These are phyloP conservation scores for Talaromyces albobiverticillius DNA, from an alignment of 2,329 filamentous ascomycete genomes.

Conservation along the genomic window DNA sequence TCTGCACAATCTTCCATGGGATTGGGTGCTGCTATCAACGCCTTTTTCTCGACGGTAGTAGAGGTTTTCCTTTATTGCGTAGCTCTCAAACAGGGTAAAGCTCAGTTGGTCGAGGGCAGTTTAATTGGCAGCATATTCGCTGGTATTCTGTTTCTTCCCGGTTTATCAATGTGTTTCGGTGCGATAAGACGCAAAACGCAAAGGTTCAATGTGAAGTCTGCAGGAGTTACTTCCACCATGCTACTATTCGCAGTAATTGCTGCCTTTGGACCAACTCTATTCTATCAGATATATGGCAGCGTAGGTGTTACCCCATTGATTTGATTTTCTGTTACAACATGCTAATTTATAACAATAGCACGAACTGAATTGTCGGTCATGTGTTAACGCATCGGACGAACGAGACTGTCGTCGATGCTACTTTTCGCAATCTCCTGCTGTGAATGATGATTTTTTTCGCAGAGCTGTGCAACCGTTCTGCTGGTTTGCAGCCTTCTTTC, in stretches of 20 bases:
- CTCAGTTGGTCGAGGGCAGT: constrained; percentile 88
- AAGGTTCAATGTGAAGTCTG: constrained; percentile 93
- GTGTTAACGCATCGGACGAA: constrained; percentile 52
- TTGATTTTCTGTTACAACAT: not conserved
- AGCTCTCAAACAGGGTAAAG: constrained; percentile 87
- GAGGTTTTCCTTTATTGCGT: constrained; percentile 98
- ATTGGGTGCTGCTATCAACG: constrained; percentile 92
- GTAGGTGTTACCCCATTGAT: constrained; percentile 45
- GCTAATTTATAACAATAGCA: constrained; percentile 55
- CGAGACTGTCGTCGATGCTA: constrained; percentile 87
- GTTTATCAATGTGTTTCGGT: constrained; percentile 97
- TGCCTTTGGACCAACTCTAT: constrained; percentile 90
- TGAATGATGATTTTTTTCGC: constrained; percentile 84
- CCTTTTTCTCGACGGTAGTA: constrained; percentile 95
- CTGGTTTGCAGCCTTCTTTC: constrained; percentile 76
- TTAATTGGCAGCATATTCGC: constrained; percentile 98
- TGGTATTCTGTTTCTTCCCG: constrained; percentile 89
- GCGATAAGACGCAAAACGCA: constrained; percentile 98
- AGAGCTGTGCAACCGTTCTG: constrained; percentile 92
- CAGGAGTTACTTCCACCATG: constrained; percentile 97
- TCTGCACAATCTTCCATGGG: constrained; percentile 99
- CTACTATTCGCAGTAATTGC: constrained; percentile 92
- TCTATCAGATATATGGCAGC: constrained; percentile 98
- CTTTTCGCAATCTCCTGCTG: constrained; percentile 80
- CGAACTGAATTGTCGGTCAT: constrained; percentile 77